Evolutionary conservation across 176 grass and related monocot genomes (phyloP), one percentile per base, ranked within the genome.

Genomic region (Echinochloa phyllopogon): DNA sequence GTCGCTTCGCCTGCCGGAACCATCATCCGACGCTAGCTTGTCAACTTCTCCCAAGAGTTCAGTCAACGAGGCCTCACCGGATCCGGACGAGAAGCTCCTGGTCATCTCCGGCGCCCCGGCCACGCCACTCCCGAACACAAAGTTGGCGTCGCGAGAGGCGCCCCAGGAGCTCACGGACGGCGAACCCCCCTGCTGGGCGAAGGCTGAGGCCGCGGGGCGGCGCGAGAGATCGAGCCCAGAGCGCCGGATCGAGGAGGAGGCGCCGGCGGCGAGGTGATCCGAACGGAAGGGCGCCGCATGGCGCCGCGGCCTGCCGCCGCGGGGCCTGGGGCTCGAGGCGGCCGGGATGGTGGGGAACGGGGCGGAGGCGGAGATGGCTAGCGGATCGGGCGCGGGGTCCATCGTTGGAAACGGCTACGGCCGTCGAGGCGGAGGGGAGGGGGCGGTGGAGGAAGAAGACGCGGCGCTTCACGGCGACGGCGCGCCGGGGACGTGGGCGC

Each of bases 331-430:
- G 88, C 53, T 65, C 27, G 72, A 12, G 47, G 61, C 47, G 41
- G 56, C 39, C 18, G 83, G 88, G 78, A 90, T 90, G 56, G 88
- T 90, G 78, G 88, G 88, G 78, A 90, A 90, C 62, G 88, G 88
- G 9, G 65, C 72, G 6, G 83, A 86, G 55, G 88, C 64, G 45
- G 78, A 67, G 62, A 80, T 52, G 7, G 78, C 37, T 16, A 72
- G 55, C 38, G 71, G 78, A 86, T 90, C 88, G 45, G 58, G 24
- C 45, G 83, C 38, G 18, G 88, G 78, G 49, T 90, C 88, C 88
- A 90, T 90, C 6, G 63, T 2, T n/a, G 40, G 52, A 16, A 39
- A 43, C 10, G 44, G 4, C 21, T 45, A 33, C 52, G 15, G 69
- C 10, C 4, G 25, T 4, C 15, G 45, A 10, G 29, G 8, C 20